A percentile compares a stretch with the other conserved stretches of the same genome.
These are phyloP conservation scores for Claviceps africana DNA, from an alignment of 2,329 filamentous ascomycete species.

Conservation along the genomic window DNA sequence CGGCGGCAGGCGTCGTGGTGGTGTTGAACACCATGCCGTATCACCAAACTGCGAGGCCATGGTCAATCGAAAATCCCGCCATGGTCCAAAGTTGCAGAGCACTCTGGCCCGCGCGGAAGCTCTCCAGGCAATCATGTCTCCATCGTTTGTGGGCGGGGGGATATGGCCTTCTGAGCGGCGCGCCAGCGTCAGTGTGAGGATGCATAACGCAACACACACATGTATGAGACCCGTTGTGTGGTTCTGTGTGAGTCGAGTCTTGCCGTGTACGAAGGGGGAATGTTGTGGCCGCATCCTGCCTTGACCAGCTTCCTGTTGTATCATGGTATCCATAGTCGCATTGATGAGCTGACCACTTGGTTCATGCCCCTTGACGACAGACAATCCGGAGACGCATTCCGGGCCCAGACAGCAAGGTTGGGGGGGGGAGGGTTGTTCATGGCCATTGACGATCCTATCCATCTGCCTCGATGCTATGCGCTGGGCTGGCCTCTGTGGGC, in stretches of 20 bases:
- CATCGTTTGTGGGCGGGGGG: no score
- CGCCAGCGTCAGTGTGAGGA: background rate
- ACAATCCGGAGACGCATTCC: background rate
- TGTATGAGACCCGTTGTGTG: background rate
- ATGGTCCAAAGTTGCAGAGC: no score
- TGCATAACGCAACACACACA: background rate
- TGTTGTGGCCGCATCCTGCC: background rate
- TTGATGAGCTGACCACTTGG: background rate
- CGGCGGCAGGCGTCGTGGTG: no score
- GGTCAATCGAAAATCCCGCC: no score
- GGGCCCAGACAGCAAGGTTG: background rate
- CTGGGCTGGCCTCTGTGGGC: background rate
- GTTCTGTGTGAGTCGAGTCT: background rate
- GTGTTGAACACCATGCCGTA: no score
- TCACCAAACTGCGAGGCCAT: no score
- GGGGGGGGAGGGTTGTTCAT: no score
- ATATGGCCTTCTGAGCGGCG: background rate
- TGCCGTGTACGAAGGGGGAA: background rate
- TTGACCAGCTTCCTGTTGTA: background rate
- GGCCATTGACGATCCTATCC: no score
- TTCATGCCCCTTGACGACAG: background rate
- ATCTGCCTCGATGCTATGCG: no score
- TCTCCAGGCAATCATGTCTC: no score
- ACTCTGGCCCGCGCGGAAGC: no score
- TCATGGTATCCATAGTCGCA: background rate